These are phyloP conservation scores for Claviceps africana DNA, from an alignment of 2,329 filamentous ascomycete species.

Conservation along the genomic window DNA sequence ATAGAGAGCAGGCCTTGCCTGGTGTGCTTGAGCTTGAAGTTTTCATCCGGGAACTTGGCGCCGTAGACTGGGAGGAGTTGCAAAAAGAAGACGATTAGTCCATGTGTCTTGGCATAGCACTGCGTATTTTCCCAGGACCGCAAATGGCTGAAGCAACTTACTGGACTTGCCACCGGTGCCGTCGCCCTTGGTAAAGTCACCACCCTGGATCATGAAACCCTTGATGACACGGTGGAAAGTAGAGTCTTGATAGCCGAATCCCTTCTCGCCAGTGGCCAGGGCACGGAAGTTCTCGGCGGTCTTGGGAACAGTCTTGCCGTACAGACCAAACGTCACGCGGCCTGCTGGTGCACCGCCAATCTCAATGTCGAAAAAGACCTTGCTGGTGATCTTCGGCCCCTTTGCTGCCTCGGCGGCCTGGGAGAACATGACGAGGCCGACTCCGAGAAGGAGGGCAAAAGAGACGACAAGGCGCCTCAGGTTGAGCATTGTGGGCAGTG, in stretches of 20 bases:
- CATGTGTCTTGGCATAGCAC: conserved; percentile 3
- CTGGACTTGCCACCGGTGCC: conserved; percentile 77
- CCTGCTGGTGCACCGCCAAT: conserved; percentile 63
- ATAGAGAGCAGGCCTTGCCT: conserved; percentile 74
- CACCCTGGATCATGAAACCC: conserved; percentile 83
- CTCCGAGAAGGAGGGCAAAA: conserved; percentile 60
- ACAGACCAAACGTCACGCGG: conserved; percentile 67
- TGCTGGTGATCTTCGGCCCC: conserved; percentile 90
- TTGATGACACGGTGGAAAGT: conserved; percentile 85
- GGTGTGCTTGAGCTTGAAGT: conserved; percentile 90
- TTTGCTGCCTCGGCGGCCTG: conserved; percentile 61
- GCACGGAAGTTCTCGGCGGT: conserved; percentile 61
- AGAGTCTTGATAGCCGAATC: conserved; percentile 69
- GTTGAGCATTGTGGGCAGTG: conserved; percentile 54
- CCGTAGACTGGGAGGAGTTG: conserved; percentile 50
- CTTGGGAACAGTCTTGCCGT: conserved; percentile 77
- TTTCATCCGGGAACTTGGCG: conserved; percentile 73
- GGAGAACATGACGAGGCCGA: conserved; percentile 61
- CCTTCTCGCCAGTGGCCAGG: conserved; percentile 74
- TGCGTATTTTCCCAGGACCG: neutral
- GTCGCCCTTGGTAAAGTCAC: conserved; percentile 74
- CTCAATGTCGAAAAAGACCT: conserved; percentile 79
- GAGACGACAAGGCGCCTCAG: conserved; percentile 57
- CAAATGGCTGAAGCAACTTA: conserved; percentile 23
- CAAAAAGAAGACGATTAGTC: conserved; percentile 9